A percentile compares a stretch with the other conserved stretches of the same genome.
phyloP scores from a whole-genome alignment of 768 basidiomycete species.

The Mycena indigotica region DNA sequence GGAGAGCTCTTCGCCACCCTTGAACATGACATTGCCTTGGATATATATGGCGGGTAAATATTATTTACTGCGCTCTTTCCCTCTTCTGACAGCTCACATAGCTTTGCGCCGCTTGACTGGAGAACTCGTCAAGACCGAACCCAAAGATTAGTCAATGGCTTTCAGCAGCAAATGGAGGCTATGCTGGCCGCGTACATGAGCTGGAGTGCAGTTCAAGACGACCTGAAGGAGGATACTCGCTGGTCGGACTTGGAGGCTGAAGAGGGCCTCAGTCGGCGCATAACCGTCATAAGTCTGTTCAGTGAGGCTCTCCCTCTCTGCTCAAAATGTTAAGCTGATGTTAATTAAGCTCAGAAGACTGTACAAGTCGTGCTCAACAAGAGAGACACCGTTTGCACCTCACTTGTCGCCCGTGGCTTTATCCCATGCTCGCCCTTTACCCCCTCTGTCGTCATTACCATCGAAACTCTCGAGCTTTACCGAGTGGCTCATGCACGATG shows the following conservation, averaged over 20 bases:
- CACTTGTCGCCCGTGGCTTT: constrained; percentile 8
- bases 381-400: neutral
- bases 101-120: neutral
- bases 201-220: neutral
- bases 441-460: constrained; percentile 9
- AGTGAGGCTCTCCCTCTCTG: neutral
- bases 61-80: neutral
- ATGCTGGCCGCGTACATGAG: neutral
- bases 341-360: neutral
- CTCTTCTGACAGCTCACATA: neutral
- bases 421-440: constrained; percentile 14
- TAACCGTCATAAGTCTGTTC: neutral
- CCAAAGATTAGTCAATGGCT: neutral
- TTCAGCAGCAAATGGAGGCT: neutral
- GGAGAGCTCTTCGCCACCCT: neutral
- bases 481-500: constrained; percentile 6
- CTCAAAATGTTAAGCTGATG: neutral
- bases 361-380: constrained; percentile 1
- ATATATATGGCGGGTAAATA: neutral
- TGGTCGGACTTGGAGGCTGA: neutral
- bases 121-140: neutral
- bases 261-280: neutral
- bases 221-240: neutral
- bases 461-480: constrained; percentile 14
- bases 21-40: neutral